A percentile compares a stretch with the other conserved stretches of the same genome.
phyloP scores from a whole-genome alignment of 768 basidiomycete species.

The Strobilomyces confusus region DNA sequence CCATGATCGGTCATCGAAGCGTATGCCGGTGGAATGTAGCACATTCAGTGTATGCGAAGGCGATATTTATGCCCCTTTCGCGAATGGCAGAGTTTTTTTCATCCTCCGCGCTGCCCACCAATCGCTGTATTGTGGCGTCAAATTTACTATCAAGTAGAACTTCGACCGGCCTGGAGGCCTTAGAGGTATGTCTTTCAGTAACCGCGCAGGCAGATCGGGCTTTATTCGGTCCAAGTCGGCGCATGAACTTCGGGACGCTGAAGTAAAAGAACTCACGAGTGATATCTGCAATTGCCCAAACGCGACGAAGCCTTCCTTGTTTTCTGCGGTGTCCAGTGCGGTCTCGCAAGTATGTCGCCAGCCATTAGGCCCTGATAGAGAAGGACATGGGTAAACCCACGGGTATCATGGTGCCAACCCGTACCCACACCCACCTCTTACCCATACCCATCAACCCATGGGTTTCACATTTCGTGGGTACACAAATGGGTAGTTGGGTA shows the following conservation, averaged over 20 bases:
- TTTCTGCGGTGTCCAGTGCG: neutral
- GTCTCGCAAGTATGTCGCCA: neutral
- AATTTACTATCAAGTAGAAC: too few relatives aligned
- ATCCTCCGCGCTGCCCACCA: too few relatives aligned
- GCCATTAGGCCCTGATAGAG: neutral
- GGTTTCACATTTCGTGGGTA: neutral
- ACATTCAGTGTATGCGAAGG: neutral
- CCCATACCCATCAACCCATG: neutral
- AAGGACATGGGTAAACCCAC: neutral
- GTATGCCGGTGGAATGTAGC: conserved; percentile 22
- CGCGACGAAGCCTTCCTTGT: neutral
- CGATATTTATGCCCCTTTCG: neutral
- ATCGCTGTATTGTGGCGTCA: too few relatives aligned
- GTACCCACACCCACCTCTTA: neutral
- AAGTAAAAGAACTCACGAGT: neutral
- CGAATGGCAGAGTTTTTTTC: neutral
- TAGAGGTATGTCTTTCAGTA: neutral
- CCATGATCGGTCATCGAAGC: conserved; percentile 48
- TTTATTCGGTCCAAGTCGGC: conserved; percentile 1
- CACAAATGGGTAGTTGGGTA: neutral
- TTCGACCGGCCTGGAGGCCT: too few relatives aligned
- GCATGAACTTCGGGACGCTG: neutral
- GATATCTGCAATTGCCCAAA: neutral
- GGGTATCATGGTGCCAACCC: neutral
- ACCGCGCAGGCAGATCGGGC: conserved; percentile 36